phyloP scores from a whole-genome alignment of 2,329 filamentous ascomycete genomes.

The Allantophomopsis cytisporea region DNA sequence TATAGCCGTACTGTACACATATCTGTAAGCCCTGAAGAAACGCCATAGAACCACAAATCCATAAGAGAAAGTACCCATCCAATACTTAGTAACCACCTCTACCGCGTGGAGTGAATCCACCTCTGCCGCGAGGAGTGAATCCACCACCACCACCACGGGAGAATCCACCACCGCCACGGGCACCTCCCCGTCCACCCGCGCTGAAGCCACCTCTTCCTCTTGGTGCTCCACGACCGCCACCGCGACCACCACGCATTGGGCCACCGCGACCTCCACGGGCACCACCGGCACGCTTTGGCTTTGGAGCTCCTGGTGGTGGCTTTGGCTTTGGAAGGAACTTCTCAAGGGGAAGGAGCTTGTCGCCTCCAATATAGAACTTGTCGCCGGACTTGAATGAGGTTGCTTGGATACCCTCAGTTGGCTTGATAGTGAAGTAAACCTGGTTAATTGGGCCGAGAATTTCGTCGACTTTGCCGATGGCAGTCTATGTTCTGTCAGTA shows the following conservation, averaged over 20 bases:
- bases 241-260: slow-evolving; percentile 25
- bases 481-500: slow-evolving; percentile 36
- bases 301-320: slow-evolving; percentile 48
- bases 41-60: too few species aligned
- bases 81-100: too few species aligned
- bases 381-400: slow-evolving; percentile 90
- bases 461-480: slow-evolving; percentile 95
- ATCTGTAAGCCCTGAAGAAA: too few species aligned
- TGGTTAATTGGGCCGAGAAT: slow-evolving; percentile 95
- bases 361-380: slow-evolving; percentile 90
- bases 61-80: too few species aligned
- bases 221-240: slow-evolving; percentile 32
- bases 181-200: slow-evolving; percentile 24
- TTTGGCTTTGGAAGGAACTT: slow-evolving; percentile 96
- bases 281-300: slow-evolving; percentile 58
- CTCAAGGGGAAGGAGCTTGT: slow-evolving; percentile 90
- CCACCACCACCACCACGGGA: slow-evolving; percentile 14
- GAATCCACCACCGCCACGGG: slow-evolving; percentile 22
- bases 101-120: slow-evolving; percentile 6
- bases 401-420: slow-evolving; percentile 89
- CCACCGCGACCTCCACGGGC: slow-evolving; percentile 32
- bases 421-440: slow-evolving; percentile 97
- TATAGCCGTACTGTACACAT: too few species aligned
- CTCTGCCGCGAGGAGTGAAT: slow-evolving; percentile 17
- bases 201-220: slow-evolving; percentile 37